Percentiles rank a stretch among this genome's conserved stretches.
Evolutionary conservation across 768 basidiomycete species (phyloP).

Genomic region (Suillus plorans): DNA sequence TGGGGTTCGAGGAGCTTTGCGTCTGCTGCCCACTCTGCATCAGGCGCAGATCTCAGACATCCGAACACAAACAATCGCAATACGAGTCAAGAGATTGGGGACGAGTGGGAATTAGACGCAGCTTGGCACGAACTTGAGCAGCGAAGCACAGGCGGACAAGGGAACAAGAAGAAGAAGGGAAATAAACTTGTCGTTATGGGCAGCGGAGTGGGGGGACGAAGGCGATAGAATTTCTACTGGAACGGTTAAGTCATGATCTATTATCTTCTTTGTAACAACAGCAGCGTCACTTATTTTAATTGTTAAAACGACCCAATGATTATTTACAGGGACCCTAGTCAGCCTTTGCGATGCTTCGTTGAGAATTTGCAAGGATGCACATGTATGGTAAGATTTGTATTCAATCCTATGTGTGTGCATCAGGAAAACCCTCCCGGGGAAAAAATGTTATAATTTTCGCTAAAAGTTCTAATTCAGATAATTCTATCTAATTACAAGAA

Average conservation of each 20-base stretch:
- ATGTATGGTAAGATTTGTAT: neutral
- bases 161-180: slow-evolving; percentile 58
- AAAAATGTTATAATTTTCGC: no score
- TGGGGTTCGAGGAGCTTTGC: slow-evolving; percentile 87
- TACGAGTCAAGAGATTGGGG: slow-evolving; percentile 35
- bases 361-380: neutral
- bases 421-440: no score
- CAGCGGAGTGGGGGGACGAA: slow-evolving; percentile 57
- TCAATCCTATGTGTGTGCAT: no score
- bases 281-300: slow-evolving; percentile 5
- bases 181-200: slow-evolving; percentile 73
- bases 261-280: slow-evolving; percentile 15
- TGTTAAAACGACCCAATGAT: neutral
- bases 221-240: slow-evolving; percentile 26
- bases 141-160: slow-evolving; percentile 38
- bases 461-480: no score
- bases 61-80: slow-evolving; percentile 32
- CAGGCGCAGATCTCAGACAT: slow-evolving; percentile 39
- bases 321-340: neutral
- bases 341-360: neutral
- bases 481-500: no score
- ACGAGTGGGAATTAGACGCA: slow-evolving; percentile 77
- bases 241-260: neutral
- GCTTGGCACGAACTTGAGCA: slow-evolving; percentile 84
- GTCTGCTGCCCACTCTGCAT: slow-evolving; percentile 62